Percentiles rank a stretch among this genome's conserved stretches.
These are phyloP conservation scores for Solanum arcanum DNA, from an alignment of 257 asterid species.

Conservation along the genomic window DNA sequence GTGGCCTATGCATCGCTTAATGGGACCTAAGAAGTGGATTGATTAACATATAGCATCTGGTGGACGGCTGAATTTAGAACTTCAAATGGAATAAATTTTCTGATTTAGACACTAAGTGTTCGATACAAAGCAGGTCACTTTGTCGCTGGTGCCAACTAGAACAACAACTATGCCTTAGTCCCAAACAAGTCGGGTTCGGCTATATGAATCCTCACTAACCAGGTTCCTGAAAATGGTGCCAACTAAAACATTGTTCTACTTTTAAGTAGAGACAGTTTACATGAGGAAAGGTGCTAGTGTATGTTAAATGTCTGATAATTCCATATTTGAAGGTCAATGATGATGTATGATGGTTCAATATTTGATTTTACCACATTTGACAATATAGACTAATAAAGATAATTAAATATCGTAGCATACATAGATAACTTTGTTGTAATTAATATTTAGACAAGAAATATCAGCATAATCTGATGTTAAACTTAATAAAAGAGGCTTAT, in stretches of 20 bases:
- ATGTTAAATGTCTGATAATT: not conserved
- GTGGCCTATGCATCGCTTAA: not conserved
- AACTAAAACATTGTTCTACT: not conserved
- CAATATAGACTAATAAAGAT: not conserved
- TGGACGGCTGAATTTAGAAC: not conserved
- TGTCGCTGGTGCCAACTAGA: not conserved
- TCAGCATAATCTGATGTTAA: not conserved
- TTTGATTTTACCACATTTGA: not conserved
- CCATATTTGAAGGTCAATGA: not conserved
- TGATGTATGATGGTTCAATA: not conserved
- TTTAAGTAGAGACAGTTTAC: not conserved
- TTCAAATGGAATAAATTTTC: not conserved
- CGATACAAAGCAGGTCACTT: not conserved
- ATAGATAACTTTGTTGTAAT: not conserved
- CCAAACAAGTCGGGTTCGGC: not conserved
- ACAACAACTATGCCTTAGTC: not conserved
- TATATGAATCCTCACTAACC: not conserved
- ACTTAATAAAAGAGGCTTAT: not conserved
- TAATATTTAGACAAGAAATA: not conserved
- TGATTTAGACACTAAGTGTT: not conserved
- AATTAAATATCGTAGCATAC: not conserved
- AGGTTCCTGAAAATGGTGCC: not conserved
- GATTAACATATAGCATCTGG: not conserved
- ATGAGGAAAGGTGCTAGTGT: not conserved
- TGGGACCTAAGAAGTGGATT: not conserved